Conservation (phyloP, 2,329 filamentous ascomycete genomes). For the Alternaria ethzedia region DNA sequence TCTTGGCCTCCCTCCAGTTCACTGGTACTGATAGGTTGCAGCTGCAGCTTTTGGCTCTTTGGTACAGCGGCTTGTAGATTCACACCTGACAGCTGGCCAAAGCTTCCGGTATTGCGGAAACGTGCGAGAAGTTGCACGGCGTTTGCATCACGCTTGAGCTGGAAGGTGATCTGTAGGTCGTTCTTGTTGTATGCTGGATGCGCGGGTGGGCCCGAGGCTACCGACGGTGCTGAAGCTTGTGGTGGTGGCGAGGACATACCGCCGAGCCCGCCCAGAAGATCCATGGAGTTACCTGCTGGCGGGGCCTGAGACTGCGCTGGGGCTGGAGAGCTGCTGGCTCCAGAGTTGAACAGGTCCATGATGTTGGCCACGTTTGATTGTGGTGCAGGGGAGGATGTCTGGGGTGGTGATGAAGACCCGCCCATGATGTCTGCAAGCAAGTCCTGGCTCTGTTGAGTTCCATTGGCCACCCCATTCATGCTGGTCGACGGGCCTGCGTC, state of each 20-base stretch:
- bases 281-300: constrained; percentile 43
- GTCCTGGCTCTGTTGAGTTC: constrained; percentile 73
- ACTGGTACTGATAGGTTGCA: constrained; percentile 84
- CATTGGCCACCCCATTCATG: constrained; percentile 61
- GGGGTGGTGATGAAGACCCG: constrained; percentile 58
- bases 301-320: constrained; percentile 49
- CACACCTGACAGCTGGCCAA: constrained; percentile 72
- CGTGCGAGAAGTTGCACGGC: constrained; percentile 81
- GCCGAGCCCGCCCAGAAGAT: constrained; percentile 54
- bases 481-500: constrained; percentile 66
- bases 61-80: constrained; percentile 94
- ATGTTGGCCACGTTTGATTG: constrained; percentile 65
- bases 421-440: constrained; percentile 91
- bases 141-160: constrained; percentile 81
- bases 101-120: constrained; percentile 78
- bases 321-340: constrained; percentile 50
- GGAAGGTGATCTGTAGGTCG: constrained; percentile 78
- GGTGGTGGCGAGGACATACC: constrained; percentile 57
- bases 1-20: constrained; percentile 80
- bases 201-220: constrained; percentile 53
- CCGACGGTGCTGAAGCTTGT: constrained; percentile 50
- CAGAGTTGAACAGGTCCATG: constrained; percentile 82
- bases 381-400: constrained; percentile 44
- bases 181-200: constrained; percentile 87
- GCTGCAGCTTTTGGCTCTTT: constrained; percentile 91